Conservation (phyloP, 441 rosid species). For the Pelargonium cotyledonis region DNA sequence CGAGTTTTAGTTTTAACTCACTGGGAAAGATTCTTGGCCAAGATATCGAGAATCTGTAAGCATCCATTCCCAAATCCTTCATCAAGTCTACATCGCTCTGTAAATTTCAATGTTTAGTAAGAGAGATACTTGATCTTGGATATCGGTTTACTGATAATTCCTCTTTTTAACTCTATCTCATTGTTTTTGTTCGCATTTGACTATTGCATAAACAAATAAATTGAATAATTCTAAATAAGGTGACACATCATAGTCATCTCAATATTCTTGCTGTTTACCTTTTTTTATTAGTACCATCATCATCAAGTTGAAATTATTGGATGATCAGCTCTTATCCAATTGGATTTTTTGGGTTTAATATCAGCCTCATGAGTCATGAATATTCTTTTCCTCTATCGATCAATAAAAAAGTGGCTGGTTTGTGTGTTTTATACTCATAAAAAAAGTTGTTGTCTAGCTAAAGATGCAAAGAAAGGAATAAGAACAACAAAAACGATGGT, state of each 20-base stretch:
- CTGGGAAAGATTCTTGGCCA: constrained; percentile 88
- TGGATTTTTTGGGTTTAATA: constrained; percentile 1
- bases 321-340: constrained; percentile 17
- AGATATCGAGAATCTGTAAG: constrained; percentile 81
- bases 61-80: constrained; percentile 86
- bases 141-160: neutral
- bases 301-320: constrained; percentile 3
- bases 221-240: constrained; percentile 12
- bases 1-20: constrained; percentile 25
- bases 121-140: neutral
- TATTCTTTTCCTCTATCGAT: neutral
- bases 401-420: neutral
- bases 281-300: neutral
- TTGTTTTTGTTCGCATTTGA: neutral
- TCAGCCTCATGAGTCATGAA: neutral
- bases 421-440: neutral
- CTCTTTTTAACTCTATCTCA: neutral
- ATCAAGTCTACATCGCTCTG: constrained; percentile 74
- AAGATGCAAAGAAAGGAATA: neutral
- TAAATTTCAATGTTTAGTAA: constrained; percentile 13
- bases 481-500: neutral
- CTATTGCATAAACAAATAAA: neutral
- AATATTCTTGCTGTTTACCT: neutral
- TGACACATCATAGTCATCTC: constrained; percentile 20
- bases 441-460: neutral